Base-by-base conservation (phyloP, 805 yeast species). In the Crinitomyces ghanaensis region DNA sequence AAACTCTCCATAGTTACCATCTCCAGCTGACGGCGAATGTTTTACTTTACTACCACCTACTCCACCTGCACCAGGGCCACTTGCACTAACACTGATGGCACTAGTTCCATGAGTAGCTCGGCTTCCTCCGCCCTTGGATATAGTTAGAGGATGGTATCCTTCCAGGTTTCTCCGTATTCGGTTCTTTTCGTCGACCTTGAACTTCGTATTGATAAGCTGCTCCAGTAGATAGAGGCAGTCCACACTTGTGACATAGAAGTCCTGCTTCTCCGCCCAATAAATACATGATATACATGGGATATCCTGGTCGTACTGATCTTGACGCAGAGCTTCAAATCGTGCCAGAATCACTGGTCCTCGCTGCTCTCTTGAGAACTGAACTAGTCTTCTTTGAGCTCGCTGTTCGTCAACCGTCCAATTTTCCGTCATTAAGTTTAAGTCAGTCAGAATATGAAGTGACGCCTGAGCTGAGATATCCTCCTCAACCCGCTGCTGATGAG, bases 121-220 rank as follows among this genome's bases (percentile, higher is more conserved):
- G n/a, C n/a, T n/a, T n/a, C n/a, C n/a, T n/a, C n/a, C n/a, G n/a
- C n/a, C n/a, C 40, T 76, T 67, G 13, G 74, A 63, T 9, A 77
- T 64, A 0, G 83, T 77, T 27, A 59, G 49, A 2, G 84, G 82
- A 43, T 69, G 69, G 41, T 74, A 62, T 12, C 71, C 71, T 45
- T 77, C 83, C 32, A 77, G 58, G 43, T 77, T 77, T 35, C 84
- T 60, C 35, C 84, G 60, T 19, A 76, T 73, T 33, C 84, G 59
- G 52, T 77, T 77, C 53, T 77, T 77, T 51, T 77, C 84, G 45
- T 76, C 80, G 14, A 75, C 72, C 4, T 70, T 61, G 50, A 77
- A 76, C 41, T 66, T 68, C 33, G 70, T 46, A 27, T 50, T 65
- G 16, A 75, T 72, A 28, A 77, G 57, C 37, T 64, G 62, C 46